Evolutionary conservation across 495 filamentous ascomycete genomes (phyloP).

Genomic region (Trichocladium antarcticum): DNA sequence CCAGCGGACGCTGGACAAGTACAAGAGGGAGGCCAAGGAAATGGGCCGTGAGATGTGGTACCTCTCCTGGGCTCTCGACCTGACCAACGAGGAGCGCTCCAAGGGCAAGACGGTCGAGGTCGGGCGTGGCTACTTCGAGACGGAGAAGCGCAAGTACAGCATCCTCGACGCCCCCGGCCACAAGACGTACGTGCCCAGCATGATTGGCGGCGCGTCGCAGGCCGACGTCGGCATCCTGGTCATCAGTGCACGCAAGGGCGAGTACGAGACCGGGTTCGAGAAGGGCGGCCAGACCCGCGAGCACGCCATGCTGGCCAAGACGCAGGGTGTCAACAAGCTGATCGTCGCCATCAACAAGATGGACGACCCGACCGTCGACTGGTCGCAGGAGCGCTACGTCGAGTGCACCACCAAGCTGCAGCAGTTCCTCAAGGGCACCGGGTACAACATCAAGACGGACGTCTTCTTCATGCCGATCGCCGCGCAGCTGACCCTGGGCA

Average conservation of each 20-base stretch:
- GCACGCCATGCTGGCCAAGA: conserved; percentile 93
- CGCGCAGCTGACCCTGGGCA: conserved; percentile 69
- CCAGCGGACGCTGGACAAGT: conserved; percentile 95
- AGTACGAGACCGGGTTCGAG: conserved; percentile 99
- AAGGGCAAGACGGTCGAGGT: conserved; percentile 99
- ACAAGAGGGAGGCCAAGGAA: conserved; percentile 92
- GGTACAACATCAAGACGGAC: conserved; percentile 86
- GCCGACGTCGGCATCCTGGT: conserved; percentile 94
- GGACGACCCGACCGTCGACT: conserved; percentile 93
- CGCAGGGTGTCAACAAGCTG: conserved; percentile 93
- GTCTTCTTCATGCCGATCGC: conserved; percentile 94
- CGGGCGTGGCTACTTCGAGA: conserved; percentile 92
- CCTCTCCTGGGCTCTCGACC: conserved; percentile 91
- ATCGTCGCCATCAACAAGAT: conserved; percentile 96
- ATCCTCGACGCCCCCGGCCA: conserved; percentile 95
- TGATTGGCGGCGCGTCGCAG: conserved; percentile 92
- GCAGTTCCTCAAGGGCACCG: conserved; percentile 77
- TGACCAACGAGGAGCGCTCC: conserved; percentile 87
- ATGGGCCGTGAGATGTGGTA: conserved; percentile 96
- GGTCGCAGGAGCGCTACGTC: conserved; percentile 81
- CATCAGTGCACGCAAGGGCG: conserved; percentile 92
- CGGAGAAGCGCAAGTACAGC: conserved; percentile 75
- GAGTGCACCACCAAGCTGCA: conserved; percentile 86
- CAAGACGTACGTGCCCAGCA: conserved; percentile 91
- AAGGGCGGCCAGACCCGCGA: conserved; percentile 96